A percentile compares a stretch with the other conserved stretches of the same genome.
phyloP scores from a whole-genome alignment of 345 rosid genomes.

The Barbarea vulgaris region DNA sequence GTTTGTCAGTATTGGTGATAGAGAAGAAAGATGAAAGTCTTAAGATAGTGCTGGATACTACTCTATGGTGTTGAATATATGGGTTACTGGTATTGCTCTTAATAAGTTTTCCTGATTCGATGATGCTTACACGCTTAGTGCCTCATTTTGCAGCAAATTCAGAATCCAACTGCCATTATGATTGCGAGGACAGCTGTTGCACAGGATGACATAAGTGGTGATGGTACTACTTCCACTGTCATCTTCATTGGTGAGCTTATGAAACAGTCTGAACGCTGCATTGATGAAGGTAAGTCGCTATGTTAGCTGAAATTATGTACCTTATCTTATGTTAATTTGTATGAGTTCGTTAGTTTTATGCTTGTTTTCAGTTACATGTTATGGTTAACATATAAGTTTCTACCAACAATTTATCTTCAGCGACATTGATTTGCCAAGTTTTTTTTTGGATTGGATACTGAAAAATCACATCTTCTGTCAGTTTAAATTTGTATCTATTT shows the following conservation, averaged over 20 bases:
- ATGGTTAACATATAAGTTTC: neutral
- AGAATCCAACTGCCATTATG: slow-evolving; percentile 98
- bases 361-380: neutral
- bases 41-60: neutral
- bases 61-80: neutral
- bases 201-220: slow-evolving; percentile 98
- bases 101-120: neutral
- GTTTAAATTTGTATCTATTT: neutral
- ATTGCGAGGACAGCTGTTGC: slow-evolving; percentile 99
- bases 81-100: neutral
- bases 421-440: slow-evolving; percentile 4
- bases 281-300: slow-evolving; percentile 74
- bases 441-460: slow-evolving; percentile 7
- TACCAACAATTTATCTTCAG: neutral
- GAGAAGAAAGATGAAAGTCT: neutral
- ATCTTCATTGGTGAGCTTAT: slow-evolving; percentile 96
- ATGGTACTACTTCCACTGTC: slow-evolving; percentile 97
- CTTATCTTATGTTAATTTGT: neutral
- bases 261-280: slow-evolving; percentile 96
- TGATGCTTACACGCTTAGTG: slow-evolving; percentile 45
- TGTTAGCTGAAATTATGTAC: slow-evolving; percentile 1
- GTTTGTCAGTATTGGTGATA: neutral
- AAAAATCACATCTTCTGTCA: neutral
- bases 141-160: slow-evolving; percentile 91
- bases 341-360: neutral